Evolutionary conservation across 1,139 yeast genomes (phyloP).

Genomic region (Kodamaea anthophila): DNA sequence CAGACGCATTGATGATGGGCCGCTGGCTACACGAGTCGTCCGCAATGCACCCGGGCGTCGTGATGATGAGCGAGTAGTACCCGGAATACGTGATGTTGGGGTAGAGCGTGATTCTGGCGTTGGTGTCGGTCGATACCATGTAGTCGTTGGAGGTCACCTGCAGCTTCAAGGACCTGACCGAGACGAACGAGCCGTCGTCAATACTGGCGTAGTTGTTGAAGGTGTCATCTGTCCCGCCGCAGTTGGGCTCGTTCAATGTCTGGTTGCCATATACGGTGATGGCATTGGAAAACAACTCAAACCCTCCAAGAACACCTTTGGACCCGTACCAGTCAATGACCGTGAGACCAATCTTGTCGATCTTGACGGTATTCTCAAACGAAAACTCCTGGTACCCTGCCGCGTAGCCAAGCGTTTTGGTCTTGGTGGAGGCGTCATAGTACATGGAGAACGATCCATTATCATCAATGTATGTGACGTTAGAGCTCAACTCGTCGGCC

Average conservation of each 20-base stretch:
- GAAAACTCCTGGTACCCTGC: conserved; percentile 69
- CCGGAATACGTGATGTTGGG: conserved; percentile 76
- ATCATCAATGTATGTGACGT: conserved; percentile 24
- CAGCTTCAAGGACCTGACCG: conserved; percentile 19
- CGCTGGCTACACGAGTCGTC: conserved; percentile 68
- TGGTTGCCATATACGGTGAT: conserved; percentile 67
- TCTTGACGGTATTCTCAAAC: conserved; percentile 64
- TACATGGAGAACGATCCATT: conserved; percentile 35
- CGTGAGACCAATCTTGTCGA: conserved; percentile 58
- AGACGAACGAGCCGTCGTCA: conserved; percentile 28
- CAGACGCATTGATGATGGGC: conserved; percentile 73
- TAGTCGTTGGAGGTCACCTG: conserved; percentile 21
- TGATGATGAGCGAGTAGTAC: conserved; percentile 61
- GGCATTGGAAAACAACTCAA: conserved; percentile 65
- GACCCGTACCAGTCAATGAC: conserved; percentile 66
- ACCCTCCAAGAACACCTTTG: conserved; percentile 63
- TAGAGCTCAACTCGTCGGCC: conserved; percentile 16
- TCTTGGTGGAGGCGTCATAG: conserved; percentile 33
- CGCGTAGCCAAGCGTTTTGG: conserved; percentile 44
- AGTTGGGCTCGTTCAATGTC: conserved; percentile 61
- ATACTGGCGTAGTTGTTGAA: conserved; percentile 26
- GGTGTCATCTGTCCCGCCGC: conserved; percentile 29
- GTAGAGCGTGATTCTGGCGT: conserved; percentile 50
- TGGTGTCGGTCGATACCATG: conserved; percentile 24
- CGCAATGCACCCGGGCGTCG: conserved; percentile 79